These are phyloP conservation scores for Lachancea dasiensis DNA, from an alignment of 805 yeast species.

Conservation along the genomic window DNA sequence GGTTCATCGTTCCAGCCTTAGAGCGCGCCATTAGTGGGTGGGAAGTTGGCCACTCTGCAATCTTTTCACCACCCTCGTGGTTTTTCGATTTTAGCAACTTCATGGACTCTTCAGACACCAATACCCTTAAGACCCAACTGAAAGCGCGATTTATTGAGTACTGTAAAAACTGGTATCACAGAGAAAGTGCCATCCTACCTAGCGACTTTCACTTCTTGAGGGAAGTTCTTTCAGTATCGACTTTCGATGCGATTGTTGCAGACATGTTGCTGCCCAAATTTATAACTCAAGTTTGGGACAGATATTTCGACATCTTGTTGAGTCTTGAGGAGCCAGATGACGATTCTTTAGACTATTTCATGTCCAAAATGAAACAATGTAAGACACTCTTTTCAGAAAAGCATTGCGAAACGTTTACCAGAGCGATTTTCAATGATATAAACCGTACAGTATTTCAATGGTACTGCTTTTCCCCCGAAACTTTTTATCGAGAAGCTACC, in stretches of 20 bases:
- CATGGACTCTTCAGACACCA: constrained; percentile 9
- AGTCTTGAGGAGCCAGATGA: constrained; percentile 18
- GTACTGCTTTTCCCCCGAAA: constrained; percentile 15
- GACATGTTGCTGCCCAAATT: constrained; percentile 15
- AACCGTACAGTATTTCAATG: constrained; percentile 23
- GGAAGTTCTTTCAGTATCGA: constrained; percentile 11
- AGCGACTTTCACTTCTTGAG: constrained; percentile 15
- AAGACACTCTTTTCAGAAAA: constrained; percentile 11
- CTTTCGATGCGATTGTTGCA: constrained; percentile 11
- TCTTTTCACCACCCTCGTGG: constrained; percentile 16
- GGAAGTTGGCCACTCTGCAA: constrained; percentile 18
- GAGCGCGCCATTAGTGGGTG: constrained; percentile 32
- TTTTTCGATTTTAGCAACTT: constrained; percentile 17
- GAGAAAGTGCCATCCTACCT: constrained; percentile 6
- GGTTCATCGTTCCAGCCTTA: constrained; percentile 37
- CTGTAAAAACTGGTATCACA: constrained; percentile 20
- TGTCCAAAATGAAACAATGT: constrained; percentile 13
- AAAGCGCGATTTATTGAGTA: constrained; percentile 13
- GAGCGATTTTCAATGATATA: constrained; percentile 19
- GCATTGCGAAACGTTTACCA: constrained; percentile 11
- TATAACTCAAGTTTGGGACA: constrained; percentile 20
- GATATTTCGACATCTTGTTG: constrained; percentile 20
- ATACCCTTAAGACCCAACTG: constrained; percentile 8
- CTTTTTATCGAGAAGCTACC: constrained; percentile 11
- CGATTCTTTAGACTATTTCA: constrained; percentile 14